Conservation (phyloP, 2,329 filamentous ascomycete species). For the Nigrograna mackinnonii region DNA sequence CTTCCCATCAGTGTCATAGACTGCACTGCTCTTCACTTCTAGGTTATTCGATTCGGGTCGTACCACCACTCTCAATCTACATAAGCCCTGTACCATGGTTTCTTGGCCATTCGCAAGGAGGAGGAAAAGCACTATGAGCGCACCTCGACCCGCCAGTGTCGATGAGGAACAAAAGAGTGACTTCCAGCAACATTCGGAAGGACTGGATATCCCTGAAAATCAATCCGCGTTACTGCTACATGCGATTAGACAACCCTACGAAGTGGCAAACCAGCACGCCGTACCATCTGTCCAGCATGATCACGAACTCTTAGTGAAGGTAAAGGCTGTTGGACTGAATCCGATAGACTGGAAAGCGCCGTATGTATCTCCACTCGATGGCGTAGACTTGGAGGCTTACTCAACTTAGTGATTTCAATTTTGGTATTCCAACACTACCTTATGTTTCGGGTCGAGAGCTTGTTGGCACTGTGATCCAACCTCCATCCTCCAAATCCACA, state of each 20-base stretch:
- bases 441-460: slow-evolving; percentile 72
- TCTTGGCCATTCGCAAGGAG: slow-evolving; percentile 16
- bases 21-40: too few relatives aligned
- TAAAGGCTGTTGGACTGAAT: slow-evolving; percentile 70
- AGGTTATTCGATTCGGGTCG: too few relatives aligned
- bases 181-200: slow-evolving; percentile 11
- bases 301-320: slow-evolving; percentile 65
- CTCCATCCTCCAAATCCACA: slow-evolving; percentile 29
- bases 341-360: slow-evolving; percentile 78
- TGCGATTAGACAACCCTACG: slow-evolving; percentile 55
- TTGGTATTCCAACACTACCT: slow-evolving; percentile 68
- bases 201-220: slow-evolving; percentile 12
- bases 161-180: slow-evolving; percentile 2
- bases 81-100: slow-evolving; percentile 7
- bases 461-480: slow-evolving; percentile 64
- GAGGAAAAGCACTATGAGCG: slow-evolving; percentile 8
- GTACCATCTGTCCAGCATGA: slow-evolving; percentile 51
- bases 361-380: slow-evolving; percentile 57
- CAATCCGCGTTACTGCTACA: slow-evolving; percentile 58
- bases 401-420: slow-evolving; percentile 65
- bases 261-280: slow-evolving; percentile 47
- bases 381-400: too few relatives aligned
- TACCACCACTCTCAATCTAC: not conserved
- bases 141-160: not conserved
- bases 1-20: too few relatives aligned